Conservation (phyloP, 352 stramenopile genomes). For the Phytophthora litchii region DNA sequence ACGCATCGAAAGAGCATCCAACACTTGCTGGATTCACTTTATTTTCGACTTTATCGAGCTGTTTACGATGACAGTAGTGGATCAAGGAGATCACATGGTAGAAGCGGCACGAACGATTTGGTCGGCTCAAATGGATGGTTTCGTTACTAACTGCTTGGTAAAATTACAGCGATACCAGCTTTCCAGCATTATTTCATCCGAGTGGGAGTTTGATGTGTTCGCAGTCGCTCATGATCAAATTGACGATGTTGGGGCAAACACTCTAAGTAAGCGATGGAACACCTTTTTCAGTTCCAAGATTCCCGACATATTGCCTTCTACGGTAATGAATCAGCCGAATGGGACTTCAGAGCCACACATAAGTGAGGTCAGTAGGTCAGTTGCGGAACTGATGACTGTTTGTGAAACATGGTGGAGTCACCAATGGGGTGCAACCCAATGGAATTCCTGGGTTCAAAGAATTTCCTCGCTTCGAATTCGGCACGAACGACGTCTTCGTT, state of each 20-base stretch:
- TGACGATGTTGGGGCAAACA: background rate
- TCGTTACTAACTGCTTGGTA: slow-evolving; percentile 29
- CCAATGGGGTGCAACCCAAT: slow-evolving; percentile 23
- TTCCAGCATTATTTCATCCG: slow-evolving; percentile 30
- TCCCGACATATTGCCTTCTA: slow-evolving; percentile 44
- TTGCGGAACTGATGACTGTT: slow-evolving; percentile 24
- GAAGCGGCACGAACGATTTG: slow-evolving; percentile 15
- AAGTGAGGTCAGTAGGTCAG: slow-evolving; percentile 17
- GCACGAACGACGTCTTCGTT: slow-evolving; percentile 45
- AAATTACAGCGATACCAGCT: slow-evolving; percentile 41
- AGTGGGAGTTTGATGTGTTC: slow-evolving; percentile 57
- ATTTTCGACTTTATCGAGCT: slow-evolving; percentile 15
- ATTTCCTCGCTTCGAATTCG: slow-evolving; percentile 19
- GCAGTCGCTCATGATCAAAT: background rate
- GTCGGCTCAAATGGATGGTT: slow-evolving; percentile 26
- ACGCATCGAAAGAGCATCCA: slow-evolving; percentile 18
- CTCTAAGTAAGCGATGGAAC: slow-evolving; percentile 34
- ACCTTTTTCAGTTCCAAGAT: slow-evolving; percentile 38
- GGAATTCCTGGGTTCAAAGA: slow-evolving; percentile 11
- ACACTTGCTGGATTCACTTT: slow-evolving; percentile 27
- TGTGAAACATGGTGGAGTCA: slow-evolving; percentile 27
- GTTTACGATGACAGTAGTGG: slow-evolving; percentile 7
- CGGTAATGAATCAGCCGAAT: slow-evolving; percentile 5
- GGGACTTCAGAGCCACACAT: slow-evolving; percentile 9
- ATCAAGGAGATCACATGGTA: slow-evolving; percentile 1